These are phyloP conservation scores for Lichtheimia corymbifera DNA, from an alignment of 371 early-diverging fungal genomes.

Conservation along the genomic window DNA sequence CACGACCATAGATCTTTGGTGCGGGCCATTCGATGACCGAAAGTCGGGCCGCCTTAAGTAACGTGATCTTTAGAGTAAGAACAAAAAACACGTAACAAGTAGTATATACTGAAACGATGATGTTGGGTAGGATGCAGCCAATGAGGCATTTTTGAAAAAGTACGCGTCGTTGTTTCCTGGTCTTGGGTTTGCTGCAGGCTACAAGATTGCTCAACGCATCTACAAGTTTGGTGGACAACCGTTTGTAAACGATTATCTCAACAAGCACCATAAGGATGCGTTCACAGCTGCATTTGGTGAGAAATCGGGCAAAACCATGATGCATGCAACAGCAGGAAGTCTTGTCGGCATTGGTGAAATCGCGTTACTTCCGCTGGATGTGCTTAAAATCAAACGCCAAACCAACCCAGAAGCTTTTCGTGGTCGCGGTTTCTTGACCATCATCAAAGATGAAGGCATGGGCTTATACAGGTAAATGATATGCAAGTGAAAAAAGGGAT, in stretches of 20 bases:
- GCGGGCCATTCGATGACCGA: conserved; percentile 57
- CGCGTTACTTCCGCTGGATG: conserved; percentile 93
- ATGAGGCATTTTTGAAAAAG: conserved; percentile 68
- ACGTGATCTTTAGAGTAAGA: conserved; percentile 80
- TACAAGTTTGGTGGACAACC: conserved; percentile 99
- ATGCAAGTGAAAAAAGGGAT: background rate
- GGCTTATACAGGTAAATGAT: conserved; percentile 79
- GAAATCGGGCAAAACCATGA: conserved; percentile 91
- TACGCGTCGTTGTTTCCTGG: conserved; percentile 96
- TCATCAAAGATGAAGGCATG: conserved; percentile 88
- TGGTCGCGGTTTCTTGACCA: conserved; percentile 80
- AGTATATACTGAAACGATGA: background rate
- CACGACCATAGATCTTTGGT: conserved; percentile 56
- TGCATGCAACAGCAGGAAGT: conserved; percentile 98
- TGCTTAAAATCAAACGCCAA: conserved; percentile 96
- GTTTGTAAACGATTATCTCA: conserved; percentile 90
- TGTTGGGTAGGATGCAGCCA: conserved; percentile 76
- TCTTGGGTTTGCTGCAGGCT: conserved; percentile 96
- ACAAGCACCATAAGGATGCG: conserved; percentile 69
- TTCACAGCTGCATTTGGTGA: conserved; percentile 89
- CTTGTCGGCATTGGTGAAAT: conserved; percentile 97
- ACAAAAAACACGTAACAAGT: background rate
- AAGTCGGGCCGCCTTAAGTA: conserved; percentile 63
- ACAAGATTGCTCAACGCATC: conserved; percentile 92
- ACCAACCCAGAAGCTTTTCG: conserved; percentile 89